Evolutionary conservation across 306 rosid species (phyloP).

Genomic region (Adenanthera pavonina): DNA sequence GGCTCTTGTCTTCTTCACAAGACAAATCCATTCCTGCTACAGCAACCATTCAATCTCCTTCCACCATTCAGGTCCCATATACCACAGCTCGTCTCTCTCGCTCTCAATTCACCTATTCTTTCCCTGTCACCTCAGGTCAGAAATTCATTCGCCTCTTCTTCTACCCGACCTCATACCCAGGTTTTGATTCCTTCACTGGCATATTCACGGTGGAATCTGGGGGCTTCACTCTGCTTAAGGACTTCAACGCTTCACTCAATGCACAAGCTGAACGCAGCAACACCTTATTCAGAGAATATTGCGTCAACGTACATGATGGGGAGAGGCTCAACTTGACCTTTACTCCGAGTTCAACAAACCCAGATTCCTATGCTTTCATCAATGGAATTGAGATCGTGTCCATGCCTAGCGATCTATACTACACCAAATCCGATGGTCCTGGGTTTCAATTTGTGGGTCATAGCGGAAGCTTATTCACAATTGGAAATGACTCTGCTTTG

Average conservation of each 20-base stretch:
- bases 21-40: neutral
- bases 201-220: conserved; percentile 43
- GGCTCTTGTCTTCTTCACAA: neutral
- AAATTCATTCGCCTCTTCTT: conserved; percentile 55
- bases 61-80: conserved; percentile 26
- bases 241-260: conserved; percentile 48
- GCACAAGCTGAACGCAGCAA: neutral
- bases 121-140: conserved; percentile 41
- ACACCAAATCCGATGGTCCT: neutral
- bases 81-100: conserved; percentile 37
- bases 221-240: conserved; percentile 42
- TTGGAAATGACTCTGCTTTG: neutral
- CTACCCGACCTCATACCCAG: conserved; percentile 29
- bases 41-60: conserved; percentile 15
- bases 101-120: conserved; percentile 54
- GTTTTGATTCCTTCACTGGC: conserved; percentile 29
- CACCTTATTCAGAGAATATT: conserved; percentile 46
- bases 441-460: neutral
- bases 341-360: conserved; percentile 33
- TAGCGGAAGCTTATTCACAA: neutral
- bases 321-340: conserved; percentile 51
- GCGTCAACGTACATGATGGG: conserved; percentile 29
- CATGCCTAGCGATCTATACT: conserved; percentile 68
- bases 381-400: conserved; percentile 78
- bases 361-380: conserved; percentile 58